Evolutionary conservation across 176 grass and related monocot species (phyloP), one percentile per base, ranked within the genome.

Genomic region (Ampelocalamus luodianensis): DNA sequence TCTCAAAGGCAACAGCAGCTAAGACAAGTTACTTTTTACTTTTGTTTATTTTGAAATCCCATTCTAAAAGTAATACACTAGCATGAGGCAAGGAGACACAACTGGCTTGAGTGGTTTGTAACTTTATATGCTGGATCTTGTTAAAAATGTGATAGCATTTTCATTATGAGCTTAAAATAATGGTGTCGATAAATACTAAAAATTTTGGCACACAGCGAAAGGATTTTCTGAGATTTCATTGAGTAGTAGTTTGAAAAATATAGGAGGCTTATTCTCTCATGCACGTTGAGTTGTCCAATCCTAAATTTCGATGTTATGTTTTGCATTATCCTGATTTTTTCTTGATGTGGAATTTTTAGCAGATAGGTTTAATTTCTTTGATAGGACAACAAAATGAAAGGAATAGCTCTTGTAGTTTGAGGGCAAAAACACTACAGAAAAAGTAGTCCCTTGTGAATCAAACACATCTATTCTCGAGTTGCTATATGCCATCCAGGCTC

Each of bases 11-110:
- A 77, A 73, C 82, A 68, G 38, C 83, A 90, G 43, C 83, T 71
- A 67, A 62, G 63, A 81, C 75, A 82, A 77, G 29, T 72, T 81
- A 86, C 83, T 51, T 80, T 90, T 90, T 56, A 43, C 71, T 48
- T 89, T 88, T 34, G 2, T 62, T 79, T 6, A 16, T 50, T 74
- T 60, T 22, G 24, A 54, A 72, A 79, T 48, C 20, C 58, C 50
- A 50, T 65, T 64, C 66, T 45, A 84, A 85, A 89, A 51, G 48
- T 27, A 26, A 17, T 69, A 17, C 50, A 68, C 5, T 71, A 70
- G 59, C 82, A 80, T 68, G 60, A 89, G 58, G 48, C 73, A 29
- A 29, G 29, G 24, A 26, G 59, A 73, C 27, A 74, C 38, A 37
- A 20, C 26, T 79, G 40, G 36, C 65, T 72, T 79, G 67, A 84